Base-by-base conservation (phyloP, 345 rosid species). In the Populus tremula region DNA sequence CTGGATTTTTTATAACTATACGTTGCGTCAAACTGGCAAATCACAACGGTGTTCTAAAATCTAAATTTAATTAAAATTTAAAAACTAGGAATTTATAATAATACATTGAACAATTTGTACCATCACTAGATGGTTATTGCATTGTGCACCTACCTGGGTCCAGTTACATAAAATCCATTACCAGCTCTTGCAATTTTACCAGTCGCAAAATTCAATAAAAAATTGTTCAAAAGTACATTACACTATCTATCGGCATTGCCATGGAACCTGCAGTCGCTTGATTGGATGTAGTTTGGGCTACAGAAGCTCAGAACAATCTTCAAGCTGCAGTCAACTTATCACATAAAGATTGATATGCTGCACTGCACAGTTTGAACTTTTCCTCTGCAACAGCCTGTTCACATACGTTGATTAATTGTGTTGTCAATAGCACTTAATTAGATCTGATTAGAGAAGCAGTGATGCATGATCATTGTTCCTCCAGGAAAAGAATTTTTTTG, bases 361-460 rank as follows among this genome's bases (percentile, higher is more conserved):
- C 90, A 76, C 88, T 88, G 82, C 97, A 93, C 59, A 84, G 85
- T 91, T 95, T 95, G 91, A 95, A 93, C 81, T 90, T 93, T 82
- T 88, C 95, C 87, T 93, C 99, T 5, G 96, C 97, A 65, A 85
- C 79, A 2, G 77, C 87, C 94, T 92, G 89, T 76, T 63, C 38
- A 63, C 71, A 71, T 54, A 78, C 67, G 73, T 54, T 21, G 33
- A 65, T 29, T 56, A 25, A 13, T 70, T 25, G 45, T 16, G 2
- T 10, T 68, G 49, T 50, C 69, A 56, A 35, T 64, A 64, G 43
- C 70, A 47, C n/a, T 49, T 25, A 21, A 39, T 38, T 50, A 45
- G 45, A 77, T 20, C 12, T 27, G 45, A 72, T 10, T n/a, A 63
- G 8, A 31, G 21, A 76, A n/a, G 45, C 64, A 11, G 53, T n/a